Percentiles rank a stretch among this genome's conserved stretches.
Conservation (phyloP, 441 rosid genomes). For the Erysimum cheiri region DNA sequence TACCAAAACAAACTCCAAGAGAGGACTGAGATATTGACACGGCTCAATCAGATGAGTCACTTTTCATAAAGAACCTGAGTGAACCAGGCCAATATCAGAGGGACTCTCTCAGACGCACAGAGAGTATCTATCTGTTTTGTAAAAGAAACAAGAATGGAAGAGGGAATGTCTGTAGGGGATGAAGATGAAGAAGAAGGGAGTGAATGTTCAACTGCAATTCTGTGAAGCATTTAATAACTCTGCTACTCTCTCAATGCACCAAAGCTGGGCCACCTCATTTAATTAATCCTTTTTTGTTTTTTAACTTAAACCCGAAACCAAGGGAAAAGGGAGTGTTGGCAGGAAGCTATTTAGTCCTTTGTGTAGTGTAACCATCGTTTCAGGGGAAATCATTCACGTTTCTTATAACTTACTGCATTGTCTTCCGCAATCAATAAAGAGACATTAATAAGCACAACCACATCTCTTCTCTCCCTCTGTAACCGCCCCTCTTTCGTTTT, state of each 20-base stretch:
- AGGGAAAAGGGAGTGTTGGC: background rate
- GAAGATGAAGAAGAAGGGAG: background rate
- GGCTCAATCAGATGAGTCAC: conserved; percentile 65
- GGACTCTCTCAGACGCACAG: conserved; percentile 46
- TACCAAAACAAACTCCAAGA: conserved; percentile 34
- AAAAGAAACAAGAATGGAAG: background rate
- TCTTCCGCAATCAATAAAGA: background rate
- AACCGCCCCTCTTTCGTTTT: conserved; percentile 18
- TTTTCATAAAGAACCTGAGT: conserved; percentile 53
- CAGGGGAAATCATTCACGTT: conserved; percentile 20
- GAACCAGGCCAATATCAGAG: conserved; percentile 90
- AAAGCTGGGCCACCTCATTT: conserved; percentile 15
- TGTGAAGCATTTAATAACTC: conserved; percentile 28
- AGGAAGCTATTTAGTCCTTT: background rate
- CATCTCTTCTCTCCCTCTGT: conserved; percentile 11
- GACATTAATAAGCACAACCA: conserved; percentile 4
- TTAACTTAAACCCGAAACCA: conserved; percentile 13
- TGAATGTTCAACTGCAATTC: conserved; percentile 27
- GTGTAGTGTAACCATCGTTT: conserved; percentile 32
- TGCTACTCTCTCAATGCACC: conserved; percentile 29
- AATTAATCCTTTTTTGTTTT: background rate
- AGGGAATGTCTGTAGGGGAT: conserved; percentile 20
- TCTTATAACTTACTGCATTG: conserved; percentile 20
- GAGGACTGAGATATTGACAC: conserved; percentile 69
- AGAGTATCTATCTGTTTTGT: background rate